phyloP scores from a whole-genome alignment of 805 yeast genomes.

The Kuraishia hungarica region DNA sequence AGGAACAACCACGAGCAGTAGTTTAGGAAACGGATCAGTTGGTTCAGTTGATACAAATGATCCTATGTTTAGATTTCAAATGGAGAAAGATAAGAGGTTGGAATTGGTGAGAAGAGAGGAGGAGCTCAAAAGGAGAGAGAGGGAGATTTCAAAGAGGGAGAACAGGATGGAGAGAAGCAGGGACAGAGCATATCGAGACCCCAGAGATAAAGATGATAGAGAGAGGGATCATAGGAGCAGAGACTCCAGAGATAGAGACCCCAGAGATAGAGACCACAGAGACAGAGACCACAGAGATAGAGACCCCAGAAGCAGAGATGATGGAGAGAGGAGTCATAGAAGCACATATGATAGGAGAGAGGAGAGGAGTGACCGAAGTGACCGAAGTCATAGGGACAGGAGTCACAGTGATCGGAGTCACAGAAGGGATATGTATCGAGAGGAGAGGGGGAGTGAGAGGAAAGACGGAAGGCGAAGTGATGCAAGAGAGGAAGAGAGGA shows the following conservation, averaged over 20 bases:
- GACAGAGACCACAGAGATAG: slow-evolving; percentile 1
- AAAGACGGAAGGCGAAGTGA: not conserved
- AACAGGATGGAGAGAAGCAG: slow-evolving; percentile 6
- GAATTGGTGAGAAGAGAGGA: slow-evolving; percentile 2
- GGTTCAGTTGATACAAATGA: slow-evolving; percentile 29
- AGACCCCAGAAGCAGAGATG: slow-evolving; percentile 1
- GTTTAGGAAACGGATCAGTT: slow-evolving; percentile 8
- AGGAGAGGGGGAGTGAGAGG: not conserved
- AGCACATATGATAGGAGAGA: too few species aligned
- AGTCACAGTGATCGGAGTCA: too few species aligned
- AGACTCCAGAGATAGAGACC: slow-evolving; percentile 8
- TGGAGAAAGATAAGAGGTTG: slow-evolving; percentile 16
- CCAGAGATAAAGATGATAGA: slow-evolving; percentile 5
- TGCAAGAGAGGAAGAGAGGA: not conserved
- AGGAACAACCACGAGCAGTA: slow-evolving; percentile 7
- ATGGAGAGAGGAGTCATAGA: too few species aligned
- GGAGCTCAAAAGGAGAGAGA: not conserved
- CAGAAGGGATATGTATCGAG: not conserved
- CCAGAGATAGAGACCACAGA: not conserved
- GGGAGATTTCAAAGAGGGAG: slow-evolving; percentile 1
- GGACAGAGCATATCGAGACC: slow-evolving; percentile 5
- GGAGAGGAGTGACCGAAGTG: not conserved
- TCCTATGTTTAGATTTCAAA: slow-evolving; percentile 38
- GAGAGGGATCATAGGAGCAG: slow-evolving; percentile 1
- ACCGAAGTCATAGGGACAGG: slow-evolving; percentile 6